Conservation (phyloP, 164 flowering plant genomes). For the Akebia trifoliata region DNA sequence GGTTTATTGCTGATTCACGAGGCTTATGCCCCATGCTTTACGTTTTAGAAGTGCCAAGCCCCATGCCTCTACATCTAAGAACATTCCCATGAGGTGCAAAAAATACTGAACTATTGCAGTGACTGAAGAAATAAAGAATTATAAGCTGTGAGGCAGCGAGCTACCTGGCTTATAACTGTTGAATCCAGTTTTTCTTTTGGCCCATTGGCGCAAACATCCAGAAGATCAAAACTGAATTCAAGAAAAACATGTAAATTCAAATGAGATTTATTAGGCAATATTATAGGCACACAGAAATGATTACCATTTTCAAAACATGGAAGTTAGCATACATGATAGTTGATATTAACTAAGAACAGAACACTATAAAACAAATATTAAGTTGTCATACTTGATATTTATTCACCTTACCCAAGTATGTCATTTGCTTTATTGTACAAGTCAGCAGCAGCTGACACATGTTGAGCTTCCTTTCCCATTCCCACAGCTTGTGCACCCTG, state of each 20-base stretch:
- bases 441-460: slow-evolving; percentile 82
- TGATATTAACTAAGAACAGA: neutral
- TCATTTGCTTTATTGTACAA: slow-evolving; percentile 87
- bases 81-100: no score
- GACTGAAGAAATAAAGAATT: neutral
- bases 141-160: neutral
- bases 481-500: slow-evolving; percentile 99
- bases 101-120: neutral
- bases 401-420: slow-evolving; percentile 62
- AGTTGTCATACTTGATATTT: neutral
- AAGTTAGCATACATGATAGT: neutral
- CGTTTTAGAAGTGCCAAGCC: no score
- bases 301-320: neutral
- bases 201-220: slow-evolving; percentile 85
- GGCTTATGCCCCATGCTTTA: no score
- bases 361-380: neutral
- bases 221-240: slow-evolving; percentile 66
- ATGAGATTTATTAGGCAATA: neutral
- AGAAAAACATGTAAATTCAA: neutral
- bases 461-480: slow-evolving; percentile 86
- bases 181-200: slow-evolving; percentile 96
- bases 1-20: no score
- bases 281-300: neutral
- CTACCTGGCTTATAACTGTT: slow-evolving; percentile 94
- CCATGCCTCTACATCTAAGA: no score